Conservation (phyloP, 2,329 filamentous ascomycete genomes). For the Escovopsis sp. region DNA sequence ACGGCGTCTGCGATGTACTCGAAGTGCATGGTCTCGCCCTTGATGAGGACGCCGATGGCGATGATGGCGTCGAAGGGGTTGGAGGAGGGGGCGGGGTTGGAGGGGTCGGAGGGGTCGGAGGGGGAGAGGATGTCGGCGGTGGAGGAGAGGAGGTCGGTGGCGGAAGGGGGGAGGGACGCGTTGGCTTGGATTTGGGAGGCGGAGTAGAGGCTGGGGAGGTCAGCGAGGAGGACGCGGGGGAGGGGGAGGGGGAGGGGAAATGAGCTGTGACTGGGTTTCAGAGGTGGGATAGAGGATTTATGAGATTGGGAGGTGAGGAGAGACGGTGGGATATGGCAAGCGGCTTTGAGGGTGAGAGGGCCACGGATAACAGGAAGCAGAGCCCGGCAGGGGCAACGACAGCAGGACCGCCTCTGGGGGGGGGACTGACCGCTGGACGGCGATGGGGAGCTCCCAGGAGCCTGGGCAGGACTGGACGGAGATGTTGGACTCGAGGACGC, state of each 20-base stretch:
- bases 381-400: no score
- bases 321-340: background rate
- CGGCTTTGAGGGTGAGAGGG: background rate
- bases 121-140: no score
- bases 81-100: conserved; percentile 25
- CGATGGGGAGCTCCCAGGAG: conserved; percentile 86
- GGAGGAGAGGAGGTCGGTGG: conserved; percentile 50
- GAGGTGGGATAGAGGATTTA: no score
- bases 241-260: conserved; percentile 1
- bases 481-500: conserved; percentile 80
- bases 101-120: conserved; percentile 19
- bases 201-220: conserved; percentile 55
- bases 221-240: no score
- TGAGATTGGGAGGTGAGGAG: no score
- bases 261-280: no score
- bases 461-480: conserved; percentile 81
- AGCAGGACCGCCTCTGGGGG: no score
- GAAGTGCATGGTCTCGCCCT: conserved; percentile 98
- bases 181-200: conserved; percentile 75
- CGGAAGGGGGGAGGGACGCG: conserved; percentile 50
- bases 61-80: conserved; percentile 84
- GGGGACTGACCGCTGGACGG: conserved; percentile 64
- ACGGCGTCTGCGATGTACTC: conserved; percentile 94
- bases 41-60: conserved; percentile 90
- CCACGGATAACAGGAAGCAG: no score